Conservation (phyloP, 352 stramenopile genomes). For the Phytophthora tubulina region DNA sequence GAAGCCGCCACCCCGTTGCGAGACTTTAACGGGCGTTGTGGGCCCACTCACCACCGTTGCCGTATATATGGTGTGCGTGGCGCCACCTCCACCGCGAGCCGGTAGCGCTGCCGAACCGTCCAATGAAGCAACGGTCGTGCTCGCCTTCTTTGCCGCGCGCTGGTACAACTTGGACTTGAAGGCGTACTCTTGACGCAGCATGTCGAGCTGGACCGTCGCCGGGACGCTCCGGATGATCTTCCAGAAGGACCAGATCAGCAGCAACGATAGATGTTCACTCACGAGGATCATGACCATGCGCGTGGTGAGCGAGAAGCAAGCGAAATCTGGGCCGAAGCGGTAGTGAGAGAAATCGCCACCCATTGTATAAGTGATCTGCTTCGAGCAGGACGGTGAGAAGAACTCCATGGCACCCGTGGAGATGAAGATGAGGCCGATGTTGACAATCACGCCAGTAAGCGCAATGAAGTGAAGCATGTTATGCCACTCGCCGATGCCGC, state of each 20-base stretch:
- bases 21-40: conserved; percentile 25
- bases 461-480: conserved; percentile 76
- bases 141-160: conserved; percentile 41
- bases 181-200: conserved; percentile 71
- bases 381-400: conserved; percentile 58
- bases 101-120: conserved; percentile 21
- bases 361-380: conserved; percentile 65
- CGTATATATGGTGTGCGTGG: conserved; percentile 32
- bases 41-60: conserved; percentile 42
- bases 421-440: conserved; percentile 82
- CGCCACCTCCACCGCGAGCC: conserved; percentile 18
- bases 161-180: conserved; percentile 84
- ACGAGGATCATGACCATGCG: conserved; percentile 87
- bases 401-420: conserved; percentile 86
- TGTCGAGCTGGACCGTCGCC: conserved; percentile 66
- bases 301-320: conserved; percentile 78
- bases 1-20: conserved; percentile 14
- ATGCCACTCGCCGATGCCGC: conserved; percentile 80
- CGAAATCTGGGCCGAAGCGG: conserved; percentile 79
- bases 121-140: conserved; percentile 16
- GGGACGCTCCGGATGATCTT: conserved; percentile 70
- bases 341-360: conserved; percentile 68
- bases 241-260: conserved; percentile 77
- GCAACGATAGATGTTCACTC: conserved; percentile 69
- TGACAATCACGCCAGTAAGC: conserved; percentile 75